Conservation (phyloP, 768 basidiomycete genomes). For the Pisolithus tinctorius region DNA sequence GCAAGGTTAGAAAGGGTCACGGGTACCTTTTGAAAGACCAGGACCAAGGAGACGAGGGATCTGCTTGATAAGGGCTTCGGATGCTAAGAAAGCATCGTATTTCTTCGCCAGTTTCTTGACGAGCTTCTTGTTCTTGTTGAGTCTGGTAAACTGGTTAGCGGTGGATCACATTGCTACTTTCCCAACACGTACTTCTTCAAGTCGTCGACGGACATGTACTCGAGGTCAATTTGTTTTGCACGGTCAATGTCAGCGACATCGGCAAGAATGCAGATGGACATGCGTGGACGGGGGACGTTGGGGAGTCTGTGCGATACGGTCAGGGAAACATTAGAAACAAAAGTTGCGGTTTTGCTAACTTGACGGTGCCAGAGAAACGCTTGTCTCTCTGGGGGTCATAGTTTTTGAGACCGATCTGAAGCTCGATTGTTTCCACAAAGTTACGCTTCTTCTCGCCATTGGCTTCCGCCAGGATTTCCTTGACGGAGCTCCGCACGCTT, state of each 20-base stretch:
- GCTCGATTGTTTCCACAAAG: constrained; percentile 93
- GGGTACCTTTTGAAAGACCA: constrained; percentile 93
- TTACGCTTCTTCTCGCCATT: constrained; percentile 88
- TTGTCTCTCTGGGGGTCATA: constrained; percentile 99
- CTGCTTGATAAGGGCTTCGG: constrained; percentile 97
- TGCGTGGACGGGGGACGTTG: constrained; percentile 95
- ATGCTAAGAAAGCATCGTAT: constrained; percentile 97
- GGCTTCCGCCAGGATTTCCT: constrained; percentile 79
- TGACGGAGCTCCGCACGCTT: constrained; percentile 99
- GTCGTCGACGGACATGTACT: constrained; percentile 99
- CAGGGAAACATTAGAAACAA: not conserved
- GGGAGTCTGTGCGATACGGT: constrained; percentile 57
- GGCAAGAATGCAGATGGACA: constrained; percentile 99
- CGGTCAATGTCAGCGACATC: constrained; percentile 99
- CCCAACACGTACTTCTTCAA: constrained; percentile 80
- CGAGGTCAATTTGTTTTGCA: constrained; percentile 95
- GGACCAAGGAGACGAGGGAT: constrained; percentile 99
- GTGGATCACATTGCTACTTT: not conserved
- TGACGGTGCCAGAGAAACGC: constrained; percentile 99
- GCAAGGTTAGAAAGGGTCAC: not conserved
- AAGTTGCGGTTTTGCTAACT: constrained; percentile 41
- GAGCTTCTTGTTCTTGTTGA: constrained; percentile 99
- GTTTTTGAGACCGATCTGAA: constrained; percentile 97
- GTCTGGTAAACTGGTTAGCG: constrained; percentile 37
- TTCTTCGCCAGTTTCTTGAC: constrained; percentile 99